These are phyloP conservation scores for Quercus gilva DNA, from an alignment of 306 rosid species.

Conservation along the genomic window DNA sequence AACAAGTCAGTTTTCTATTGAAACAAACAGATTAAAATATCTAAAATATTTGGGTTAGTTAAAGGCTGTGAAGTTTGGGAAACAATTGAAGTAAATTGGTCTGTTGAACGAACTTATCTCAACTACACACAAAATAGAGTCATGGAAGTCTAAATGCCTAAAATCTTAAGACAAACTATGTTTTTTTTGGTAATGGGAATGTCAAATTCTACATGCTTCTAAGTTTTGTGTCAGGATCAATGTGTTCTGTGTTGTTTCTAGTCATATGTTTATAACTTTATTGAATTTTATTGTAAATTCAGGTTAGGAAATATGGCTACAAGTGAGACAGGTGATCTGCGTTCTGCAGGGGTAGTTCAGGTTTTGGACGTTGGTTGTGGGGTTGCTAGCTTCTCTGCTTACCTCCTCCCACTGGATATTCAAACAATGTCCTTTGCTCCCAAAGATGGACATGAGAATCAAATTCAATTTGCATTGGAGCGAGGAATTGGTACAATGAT, in stretches of 20 bases:
- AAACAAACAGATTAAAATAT: background rate
- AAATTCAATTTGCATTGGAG: conserved; percentile 93
- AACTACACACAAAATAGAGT: no score
- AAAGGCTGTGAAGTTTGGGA: no score
- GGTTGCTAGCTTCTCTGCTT: conserved; percentile 95
- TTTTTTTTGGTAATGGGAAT: no score
- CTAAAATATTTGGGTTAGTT: no score
- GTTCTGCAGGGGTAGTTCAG: conserved; percentile 73
- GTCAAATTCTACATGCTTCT: no score
- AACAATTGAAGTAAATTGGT: no score
- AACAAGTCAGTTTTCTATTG: background rate
- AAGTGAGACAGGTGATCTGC: conserved; percentile 65
- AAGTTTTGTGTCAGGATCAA: background rate
- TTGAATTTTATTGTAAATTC: conserved; percentile 15
- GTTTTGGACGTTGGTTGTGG: conserved; percentile 96
- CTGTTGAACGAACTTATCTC: no score
- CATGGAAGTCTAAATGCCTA: no score
- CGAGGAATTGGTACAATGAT: conserved; percentile 91
- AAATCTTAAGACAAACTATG: no score
- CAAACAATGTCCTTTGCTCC: conserved; percentile 97
- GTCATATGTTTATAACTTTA: conserved; percentile 4
- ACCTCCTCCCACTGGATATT: conserved; percentile 81
- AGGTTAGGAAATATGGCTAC: conserved; percentile 93
- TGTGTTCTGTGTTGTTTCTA: background rate
- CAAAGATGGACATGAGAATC: conserved; percentile 93